A percentile compares a stretch with the other conserved stretches of the same genome.
These are phyloP conservation scores for Cardiospermum halicacabum DNA, from an alignment of 345 rosid species.

Conservation along the genomic window DNA sequence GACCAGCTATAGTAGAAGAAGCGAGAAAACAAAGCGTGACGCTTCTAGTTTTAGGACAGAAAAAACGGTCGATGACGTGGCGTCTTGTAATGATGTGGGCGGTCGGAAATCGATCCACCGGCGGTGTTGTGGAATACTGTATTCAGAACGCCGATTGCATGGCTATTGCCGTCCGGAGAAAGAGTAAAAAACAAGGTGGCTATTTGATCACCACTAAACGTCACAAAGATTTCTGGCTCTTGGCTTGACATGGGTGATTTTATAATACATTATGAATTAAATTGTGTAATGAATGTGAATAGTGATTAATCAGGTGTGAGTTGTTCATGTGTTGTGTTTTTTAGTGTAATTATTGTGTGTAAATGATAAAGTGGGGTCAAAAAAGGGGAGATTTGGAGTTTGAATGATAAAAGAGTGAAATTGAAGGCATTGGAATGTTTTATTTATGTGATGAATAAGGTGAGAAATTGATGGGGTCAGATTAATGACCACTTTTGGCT, in stretches of 20 bases:
- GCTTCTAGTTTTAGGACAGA: constrained; percentile 72
- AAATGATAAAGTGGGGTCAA: constrained; percentile 22
- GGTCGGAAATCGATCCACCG: constrained; percentile 24
- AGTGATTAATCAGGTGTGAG: constrained; percentile 5
- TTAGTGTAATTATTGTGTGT: constrained; percentile 25
- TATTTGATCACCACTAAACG: constrained; percentile 89
- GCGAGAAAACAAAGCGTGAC: constrained; percentile 61
- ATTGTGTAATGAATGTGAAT: background rate
- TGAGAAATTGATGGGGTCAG: constrained; percentile 20
- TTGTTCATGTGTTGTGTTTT: constrained; percentile 9
- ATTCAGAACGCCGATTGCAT: constrained; percentile 80
- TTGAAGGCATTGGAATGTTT: constrained; percentile 10
- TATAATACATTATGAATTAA: background rate
- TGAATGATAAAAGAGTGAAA: constrained; percentile 15
- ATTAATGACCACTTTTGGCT: constrained; percentile 15
- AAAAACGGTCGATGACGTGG: constrained; percentile 72
- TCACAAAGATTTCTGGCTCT: constrained; percentile 95
- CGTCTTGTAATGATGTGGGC: constrained; percentile 81
- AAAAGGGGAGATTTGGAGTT: constrained; percentile 13
- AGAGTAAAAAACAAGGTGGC: constrained; percentile 78
- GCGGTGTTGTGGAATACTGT: constrained; percentile 73
- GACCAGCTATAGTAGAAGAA: constrained; percentile 73
- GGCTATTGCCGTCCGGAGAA: constrained; percentile 87
- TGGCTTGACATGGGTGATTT: constrained; percentile 53
- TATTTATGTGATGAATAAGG: constrained; percentile 1